A percentile compares a stretch with the other conserved stretches of the same genome.
Conservation (phyloP, 306 rosid species). For the Gastrolobium bilobum region DNA sequence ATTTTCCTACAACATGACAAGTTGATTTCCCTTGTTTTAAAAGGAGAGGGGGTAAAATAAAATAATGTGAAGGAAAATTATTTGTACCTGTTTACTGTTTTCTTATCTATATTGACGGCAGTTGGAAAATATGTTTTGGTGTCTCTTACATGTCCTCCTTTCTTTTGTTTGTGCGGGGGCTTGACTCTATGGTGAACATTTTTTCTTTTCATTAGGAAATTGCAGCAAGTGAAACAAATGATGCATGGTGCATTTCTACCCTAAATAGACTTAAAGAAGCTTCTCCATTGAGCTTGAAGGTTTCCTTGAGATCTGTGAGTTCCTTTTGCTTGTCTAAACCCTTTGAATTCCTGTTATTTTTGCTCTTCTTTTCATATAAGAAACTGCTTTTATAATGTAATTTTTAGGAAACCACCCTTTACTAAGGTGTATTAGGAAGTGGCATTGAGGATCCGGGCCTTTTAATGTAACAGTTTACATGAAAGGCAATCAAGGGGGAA, state of each 20-base stretch:
- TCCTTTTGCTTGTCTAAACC: constrained; percentile 31
- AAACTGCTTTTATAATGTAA: constrained; percentile 17
- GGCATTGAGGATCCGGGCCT: no score
- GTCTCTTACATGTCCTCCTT: constrained; percentile 24
- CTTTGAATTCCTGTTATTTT: constrained; percentile 13
- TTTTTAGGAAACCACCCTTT: no score
- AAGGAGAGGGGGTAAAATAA: not conserved
- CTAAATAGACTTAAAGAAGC: constrained; percentile 78
- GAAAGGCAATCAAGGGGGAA: no score
- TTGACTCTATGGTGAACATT: constrained; percentile 5
- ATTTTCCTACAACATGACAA: no score
- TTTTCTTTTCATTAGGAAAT: constrained; percentile 58
- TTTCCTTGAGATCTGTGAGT: constrained; percentile 92
- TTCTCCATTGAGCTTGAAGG: constrained; percentile 93
- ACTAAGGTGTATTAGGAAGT: no score
- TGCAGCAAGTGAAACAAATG: constrained; percentile 73
- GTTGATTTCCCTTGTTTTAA: not conserved
- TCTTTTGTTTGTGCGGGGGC: not conserved
- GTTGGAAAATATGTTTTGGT: constrained; percentile 39
- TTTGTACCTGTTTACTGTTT: constrained; percentile 11
- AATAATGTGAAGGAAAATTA: constrained; percentile 11
- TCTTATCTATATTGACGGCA: not conserved
- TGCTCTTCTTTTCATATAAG: constrained; percentile 11
- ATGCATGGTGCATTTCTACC: constrained; percentile 82
- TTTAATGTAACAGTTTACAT: no score